These are phyloP conservation scores for Leccinum sublutescens DNA, from an alignment of 768 basidiomycete genomes.

Conservation along the genomic window DNA sequence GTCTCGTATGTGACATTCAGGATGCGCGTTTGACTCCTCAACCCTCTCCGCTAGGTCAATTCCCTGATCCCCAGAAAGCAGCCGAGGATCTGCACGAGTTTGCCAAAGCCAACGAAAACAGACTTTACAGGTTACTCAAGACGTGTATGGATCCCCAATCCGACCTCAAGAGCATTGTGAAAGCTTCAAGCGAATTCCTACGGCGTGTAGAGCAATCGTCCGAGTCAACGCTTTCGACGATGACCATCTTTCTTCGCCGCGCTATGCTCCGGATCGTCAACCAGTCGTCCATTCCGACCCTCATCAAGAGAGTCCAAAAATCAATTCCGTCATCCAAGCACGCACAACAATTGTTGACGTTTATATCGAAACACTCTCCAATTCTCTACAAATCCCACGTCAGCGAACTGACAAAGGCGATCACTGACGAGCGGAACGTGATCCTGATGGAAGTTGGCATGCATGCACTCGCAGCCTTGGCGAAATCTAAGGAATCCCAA, in stretches of 20 bases:
- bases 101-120: constrained; percentile 81
- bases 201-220: constrained; percentile 73
- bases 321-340: constrained; percentile 41
- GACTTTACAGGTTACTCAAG: constrained; percentile 82
- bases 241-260: constrained; percentile 67
- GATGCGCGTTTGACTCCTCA: not conserved
- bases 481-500: constrained; percentile 55
- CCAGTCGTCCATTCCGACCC: constrained; percentile 77
- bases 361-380: constrained; percentile 74
- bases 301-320: constrained; percentile 67
- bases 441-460: constrained; percentile 62
- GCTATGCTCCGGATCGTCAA: constrained; percentile 75
- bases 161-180: constrained; percentile 76
- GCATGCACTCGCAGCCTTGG: constrained; percentile 72
- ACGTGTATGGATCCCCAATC: constrained; percentile 82
- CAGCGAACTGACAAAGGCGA: constrained; percentile 69
- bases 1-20: constrained; percentile 47
- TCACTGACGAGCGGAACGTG: constrained; percentile 61
- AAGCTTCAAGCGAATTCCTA: constrained; percentile 78
- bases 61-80: constrained; percentile 71
- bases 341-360: constrained; percentile 52
- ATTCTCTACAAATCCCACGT: constrained; percentile 71
- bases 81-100: constrained; percentile 78
- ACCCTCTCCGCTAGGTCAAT: constrained; percentile 39
- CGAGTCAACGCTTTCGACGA: constrained; percentile 59